Evolutionary conservation across 495 filamentous ascomycete genomes (phyloP).

Genomic region (Xylaria grammica): DNA sequence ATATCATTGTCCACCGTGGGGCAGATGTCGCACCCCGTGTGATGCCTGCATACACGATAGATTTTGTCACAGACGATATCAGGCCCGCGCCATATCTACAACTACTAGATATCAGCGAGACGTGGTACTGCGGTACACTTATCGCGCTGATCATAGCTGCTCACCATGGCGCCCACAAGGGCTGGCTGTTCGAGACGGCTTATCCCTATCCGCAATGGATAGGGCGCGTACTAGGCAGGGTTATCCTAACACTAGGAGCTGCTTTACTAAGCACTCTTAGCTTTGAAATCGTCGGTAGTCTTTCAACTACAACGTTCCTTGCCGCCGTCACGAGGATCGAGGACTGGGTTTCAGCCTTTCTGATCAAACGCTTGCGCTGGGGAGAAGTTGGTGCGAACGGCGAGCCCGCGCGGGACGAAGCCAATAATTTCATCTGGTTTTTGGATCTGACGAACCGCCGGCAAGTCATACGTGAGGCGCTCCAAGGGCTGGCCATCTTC

Average conservation of each 20-base stretch:
- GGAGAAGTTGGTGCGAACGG: slow-evolving; percentile 18
- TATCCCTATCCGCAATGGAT: slow-evolving; percentile 18
- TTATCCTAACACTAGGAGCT: slow-evolving; percentile 22
- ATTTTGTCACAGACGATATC: slow-evolving; percentile 4
- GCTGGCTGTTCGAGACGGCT: slow-evolving; percentile 19
- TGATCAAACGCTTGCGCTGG: slow-evolving; percentile 22
- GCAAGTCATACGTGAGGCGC: slow-evolving; percentile 1
- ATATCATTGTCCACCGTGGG: slow-evolving; percentile 27
- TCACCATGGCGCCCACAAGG: slow-evolving; percentile 21
- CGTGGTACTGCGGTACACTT: slow-evolving; percentile 24
- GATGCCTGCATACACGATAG: not conserved
- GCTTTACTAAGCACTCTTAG: slow-evolving; percentile 29
- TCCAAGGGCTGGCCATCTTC: not conserved
- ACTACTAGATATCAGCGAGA: slow-evolving; percentile 24
- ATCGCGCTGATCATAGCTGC: slow-evolving; percentile 17
- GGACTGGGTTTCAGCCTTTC: slow-evolving; percentile 2
- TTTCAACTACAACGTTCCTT: not conserved
- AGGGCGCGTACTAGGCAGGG: slow-evolving; percentile 18
- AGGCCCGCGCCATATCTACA: slow-evolving; percentile 29
- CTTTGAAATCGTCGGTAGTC: slow-evolving; percentile 27
- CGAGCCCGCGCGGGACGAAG: slow-evolving; percentile 2
- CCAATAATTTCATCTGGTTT: slow-evolving; percentile 10
- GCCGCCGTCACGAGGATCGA: not conserved
- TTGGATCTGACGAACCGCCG: slow-evolving; percentile 11
- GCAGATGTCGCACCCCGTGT: not conserved